These are phyloP conservation scores for Centella asiatica DNA, from an alignment of 129 eudicot species.

Conservation along the genomic window DNA sequence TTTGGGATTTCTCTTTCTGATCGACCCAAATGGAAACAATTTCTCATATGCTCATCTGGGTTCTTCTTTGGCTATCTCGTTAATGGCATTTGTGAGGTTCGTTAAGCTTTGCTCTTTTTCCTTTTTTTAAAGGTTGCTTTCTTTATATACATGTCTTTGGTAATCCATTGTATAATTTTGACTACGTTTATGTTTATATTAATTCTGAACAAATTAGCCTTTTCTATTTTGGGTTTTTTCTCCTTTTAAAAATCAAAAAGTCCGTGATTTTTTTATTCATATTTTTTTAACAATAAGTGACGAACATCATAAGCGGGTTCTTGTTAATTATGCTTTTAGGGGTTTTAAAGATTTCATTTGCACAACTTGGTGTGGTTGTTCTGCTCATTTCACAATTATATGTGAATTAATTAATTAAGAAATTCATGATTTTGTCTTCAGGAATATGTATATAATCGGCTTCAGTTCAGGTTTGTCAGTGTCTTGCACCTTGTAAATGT, in stretches of 20 bases:
- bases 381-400: background rate
- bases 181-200: background rate
- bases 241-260: too few relatives aligned
- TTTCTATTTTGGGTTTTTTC: too few relatives aligned
- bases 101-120: background rate
- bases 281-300: too few relatives aligned
- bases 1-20: conserved; percentile 69
- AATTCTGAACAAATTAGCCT: background rate
- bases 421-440: conserved; percentile 16
- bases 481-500: background rate
- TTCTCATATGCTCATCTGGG: conserved; percentile 50
- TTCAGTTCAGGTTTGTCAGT: conserved; percentile 44
- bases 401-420: background rate
- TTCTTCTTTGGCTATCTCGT: conserved; percentile 86
- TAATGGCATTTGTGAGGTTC: conserved; percentile 76
- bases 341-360: background rate
- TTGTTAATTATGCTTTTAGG: background rate
- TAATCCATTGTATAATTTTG: background rate
- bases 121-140: background rate
- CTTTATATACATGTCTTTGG: background rate
- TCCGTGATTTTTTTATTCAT: too few relatives aligned
- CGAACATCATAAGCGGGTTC: background rate
- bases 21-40: conserved; percentile 87
- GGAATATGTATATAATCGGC: conserved; percentile 72
- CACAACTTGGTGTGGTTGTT: background rate